Evolutionary conservation across 495 filamentous ascomycete species (phyloP).

Genomic region (Corynascus novoguineensis): DNA sequence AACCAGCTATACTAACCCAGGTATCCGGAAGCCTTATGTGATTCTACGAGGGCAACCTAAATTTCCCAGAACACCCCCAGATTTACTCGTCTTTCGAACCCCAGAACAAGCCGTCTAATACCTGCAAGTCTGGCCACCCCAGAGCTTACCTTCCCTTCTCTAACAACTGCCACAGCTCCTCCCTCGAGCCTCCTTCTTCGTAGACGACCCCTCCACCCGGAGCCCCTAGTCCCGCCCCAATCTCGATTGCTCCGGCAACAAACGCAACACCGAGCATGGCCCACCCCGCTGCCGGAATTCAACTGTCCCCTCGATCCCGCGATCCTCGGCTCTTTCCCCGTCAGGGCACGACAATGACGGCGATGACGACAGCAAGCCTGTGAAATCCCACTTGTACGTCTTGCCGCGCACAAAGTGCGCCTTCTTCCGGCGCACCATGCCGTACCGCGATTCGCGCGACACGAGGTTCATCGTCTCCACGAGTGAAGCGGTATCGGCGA

Average conservation of each 20-base stretch:
- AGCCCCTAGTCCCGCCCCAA: background rate
- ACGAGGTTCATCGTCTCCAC: slow-evolving; percentile 26
- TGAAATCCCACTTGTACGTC: slow-evolving; percentile 32
- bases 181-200: slow-evolving; percentile 12
- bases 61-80: too few relatives aligned
- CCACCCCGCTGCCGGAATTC: slow-evolving; percentile 30
- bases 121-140: slow-evolving; percentile 24
- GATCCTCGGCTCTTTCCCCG: background rate
- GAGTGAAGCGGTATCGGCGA: background rate
- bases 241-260: slow-evolving; percentile 18
- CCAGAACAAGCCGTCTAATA: slow-evolving; percentile 22
- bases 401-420: slow-evolving; percentile 27
- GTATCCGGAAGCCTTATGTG: too few relatives aligned
- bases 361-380: slow-evolving; percentile 18
- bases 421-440: slow-evolving; percentile 14
- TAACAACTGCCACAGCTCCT: slow-evolving; percentile 26
- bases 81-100: background rate
- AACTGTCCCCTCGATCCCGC: slow-evolving; percentile 18
- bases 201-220: slow-evolving; percentile 1
- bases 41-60: too few relatives aligned
- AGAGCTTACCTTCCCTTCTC: slow-evolving; percentile 17
- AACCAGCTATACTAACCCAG: too few relatives aligned
- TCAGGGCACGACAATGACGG: background rate
- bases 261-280: slow-evolving; percentile 24
- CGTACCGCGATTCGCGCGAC: slow-evolving; percentile 10